These are phyloP conservation scores for Chondrus crispus DNA, from an alignment of 23 red algal genomes.

Conservation along the genomic window DNA sequence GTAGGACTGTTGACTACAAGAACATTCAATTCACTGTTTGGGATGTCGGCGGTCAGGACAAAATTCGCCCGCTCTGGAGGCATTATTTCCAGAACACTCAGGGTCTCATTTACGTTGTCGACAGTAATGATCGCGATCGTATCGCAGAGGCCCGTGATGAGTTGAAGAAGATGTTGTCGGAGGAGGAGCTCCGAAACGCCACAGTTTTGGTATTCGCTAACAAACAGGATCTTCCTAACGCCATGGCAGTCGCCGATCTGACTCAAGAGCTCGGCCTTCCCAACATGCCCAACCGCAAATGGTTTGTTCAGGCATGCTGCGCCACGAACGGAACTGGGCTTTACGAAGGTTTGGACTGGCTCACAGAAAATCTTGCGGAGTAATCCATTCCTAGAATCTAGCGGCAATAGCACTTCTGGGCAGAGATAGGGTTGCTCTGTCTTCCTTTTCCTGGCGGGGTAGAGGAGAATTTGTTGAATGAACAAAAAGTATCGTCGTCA, in stretches of 20 bases:
- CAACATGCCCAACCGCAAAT: slow-evolving; percentile 84
- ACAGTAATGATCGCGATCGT: slow-evolving; percentile 97
- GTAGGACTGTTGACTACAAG: slow-evolving; percentile 96
- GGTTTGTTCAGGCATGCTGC: slow-evolving; percentile 96
- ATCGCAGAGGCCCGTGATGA: slow-evolving; percentile 93
- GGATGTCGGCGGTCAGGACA: slow-evolving; percentile 99
- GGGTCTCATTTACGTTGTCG: slow-evolving; percentile 97
- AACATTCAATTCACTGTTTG: slow-evolving; percentile 98
- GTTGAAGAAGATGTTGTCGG: slow-evolving; percentile 97
- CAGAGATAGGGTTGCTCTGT: slow-evolving; percentile 47
- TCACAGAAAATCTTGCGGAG: slow-evolving; percentile 88
- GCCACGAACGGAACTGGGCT: slow-evolving; percentile 96
- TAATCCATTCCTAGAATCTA: slow-evolving; percentile 15
- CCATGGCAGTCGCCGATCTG: slow-evolving; percentile 83
- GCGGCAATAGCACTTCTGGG: slow-evolving; percentile 39
- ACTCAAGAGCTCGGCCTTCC: slow-evolving; percentile 84
- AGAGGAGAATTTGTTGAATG: not conserved
- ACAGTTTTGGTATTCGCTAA: slow-evolving; percentile 91
- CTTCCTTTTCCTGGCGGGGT: not conserved
- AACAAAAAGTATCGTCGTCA: no score
- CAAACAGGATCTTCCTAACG: slow-evolving; percentile 97
- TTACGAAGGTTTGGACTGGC: slow-evolving; percentile 98
- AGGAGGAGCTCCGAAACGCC: slow-evolving; percentile 96
- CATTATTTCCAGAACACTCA: slow-evolving; percentile 99
- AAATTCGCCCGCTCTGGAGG: slow-evolving; percentile 83